Evolutionary conservation across 2,329 filamentous ascomycete genomes (phyloP), one percentile per base, ranked within the genome.

Genomic region (Pseudocercospora fijiensis): DNA sequence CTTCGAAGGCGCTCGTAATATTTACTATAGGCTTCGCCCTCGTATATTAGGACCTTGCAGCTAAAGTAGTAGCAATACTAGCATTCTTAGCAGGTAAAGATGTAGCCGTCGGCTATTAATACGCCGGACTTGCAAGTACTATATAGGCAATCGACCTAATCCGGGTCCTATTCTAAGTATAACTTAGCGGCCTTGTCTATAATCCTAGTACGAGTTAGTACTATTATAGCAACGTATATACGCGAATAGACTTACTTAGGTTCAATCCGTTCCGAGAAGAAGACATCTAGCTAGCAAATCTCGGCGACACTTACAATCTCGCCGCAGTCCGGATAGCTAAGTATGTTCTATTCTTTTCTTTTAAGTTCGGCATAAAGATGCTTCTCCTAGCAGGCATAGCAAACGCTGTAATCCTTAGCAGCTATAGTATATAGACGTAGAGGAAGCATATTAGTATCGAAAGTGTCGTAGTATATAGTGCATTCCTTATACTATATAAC

Each of bases 21-120:
- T 2, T 47, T 43, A 3, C 26, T 24, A 43, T 60, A 65, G 6
- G 49, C 2, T 20, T 55, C 51, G 13, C 59, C 30, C 28, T 62
- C 60, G 27, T 65, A 60, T 60, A 65, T 65, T 0, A 57, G 63
- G 26, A 59, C 18, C 0, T 63, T 18, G 57, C 63, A 65, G 26
- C 37, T 49, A 56, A 63, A 57, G 30, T 60, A 65, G 47, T 58
- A 65, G 1, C 57, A 49, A 22, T 30, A 52, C 1, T 59, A 2
- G 57, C 63, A 65, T 2, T 49, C 47, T 1, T 20, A 43, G 4
- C 63, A 65, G 13, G 63, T 63, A 33, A 65, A 65, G 16, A 63
- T 65, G 18, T 65, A 55, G 22, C 59, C 59, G 11, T 59, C 63
- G 7, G 22, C 41, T 55, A 65, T 62, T 9, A 59, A 52, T 0